These are phyloP conservation scores for Nakaseomyces uthaithaninus DNA, from an alignment of 1,139 yeast species.

Conservation along the genomic window DNA sequence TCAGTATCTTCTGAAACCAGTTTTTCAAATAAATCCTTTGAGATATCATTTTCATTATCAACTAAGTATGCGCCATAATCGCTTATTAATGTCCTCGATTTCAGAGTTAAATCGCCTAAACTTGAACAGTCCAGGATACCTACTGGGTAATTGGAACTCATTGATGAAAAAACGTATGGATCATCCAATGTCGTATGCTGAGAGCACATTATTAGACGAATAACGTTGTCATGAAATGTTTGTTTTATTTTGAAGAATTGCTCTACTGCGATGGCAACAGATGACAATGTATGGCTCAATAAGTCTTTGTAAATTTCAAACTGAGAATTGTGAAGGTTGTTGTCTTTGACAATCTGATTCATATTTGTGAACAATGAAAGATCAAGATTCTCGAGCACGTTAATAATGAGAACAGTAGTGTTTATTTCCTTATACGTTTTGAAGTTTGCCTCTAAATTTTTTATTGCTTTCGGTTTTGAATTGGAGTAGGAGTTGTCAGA, in stretches of 20 bases:
- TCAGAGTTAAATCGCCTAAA: not conserved
- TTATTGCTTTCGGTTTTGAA: conserved; percentile 1
- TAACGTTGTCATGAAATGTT: conserved; percentile 52
- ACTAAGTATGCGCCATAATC: conserved; percentile 5
- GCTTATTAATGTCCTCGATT: not conserved
- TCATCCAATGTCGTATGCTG: conserved; percentile 66
- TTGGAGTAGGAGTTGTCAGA: not conserved
- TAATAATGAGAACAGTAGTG: conserved; percentile 24
- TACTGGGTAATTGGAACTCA: conserved; percentile 40
- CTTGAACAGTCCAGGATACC: not conserved
- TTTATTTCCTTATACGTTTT: conserved; percentile 29
- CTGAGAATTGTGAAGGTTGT: conserved; percentile 5
- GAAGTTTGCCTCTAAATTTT: conserved; percentile 7
- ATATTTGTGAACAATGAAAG: conserved; percentile 28
- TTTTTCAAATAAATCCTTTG: conserved; percentile 39
- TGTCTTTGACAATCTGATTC: conserved; percentile 12
- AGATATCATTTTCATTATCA: conserved; percentile 38
- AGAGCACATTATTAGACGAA: conserved; percentile 53
- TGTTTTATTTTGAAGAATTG: conserved; percentile 73
- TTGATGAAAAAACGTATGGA: conserved; percentile 58
- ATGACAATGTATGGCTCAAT: conserved; percentile 20
- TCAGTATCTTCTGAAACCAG: conserved; percentile 40
- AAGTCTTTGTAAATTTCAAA: conserved; percentile 16
- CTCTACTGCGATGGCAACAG: conserved; percentile 38
- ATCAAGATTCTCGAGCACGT: conserved; percentile 28